Percentiles rank a stretch among this genome's conserved stretches.
Conservation (phyloP, 306 rosid species). For the Prunus mongolica region DNA sequence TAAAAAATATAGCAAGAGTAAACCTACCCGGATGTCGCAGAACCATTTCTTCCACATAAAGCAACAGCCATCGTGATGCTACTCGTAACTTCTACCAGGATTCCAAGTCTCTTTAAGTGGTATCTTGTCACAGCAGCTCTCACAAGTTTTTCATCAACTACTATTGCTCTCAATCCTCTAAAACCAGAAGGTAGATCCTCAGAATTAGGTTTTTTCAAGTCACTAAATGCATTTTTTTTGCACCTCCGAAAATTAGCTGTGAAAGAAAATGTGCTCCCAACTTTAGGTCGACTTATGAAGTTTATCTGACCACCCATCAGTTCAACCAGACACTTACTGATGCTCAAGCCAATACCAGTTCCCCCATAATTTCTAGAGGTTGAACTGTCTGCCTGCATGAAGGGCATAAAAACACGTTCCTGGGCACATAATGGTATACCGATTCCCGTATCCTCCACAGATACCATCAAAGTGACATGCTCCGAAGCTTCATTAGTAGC, state of each 20-base stretch:
- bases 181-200: conserved; percentile 83
- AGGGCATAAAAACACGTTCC: conserved; percentile 82
- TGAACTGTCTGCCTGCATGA: conserved; percentile 98
- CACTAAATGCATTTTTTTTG: conserved; percentile 45
- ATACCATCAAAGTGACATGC: conserved; percentile 68
- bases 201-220: conserved; percentile 54
- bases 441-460: conserved; percentile 93
- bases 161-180: conserved; percentile 75
- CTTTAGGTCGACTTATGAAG: conserved; percentile 67
- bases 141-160: conserved; percentile 86
- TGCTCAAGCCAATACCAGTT: conserved; percentile 97
- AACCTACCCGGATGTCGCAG: conserved; percentile 55
- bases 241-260: conserved; percentile 61
- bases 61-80: conserved; percentile 55
- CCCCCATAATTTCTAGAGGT: conserved; percentile 96
- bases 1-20: not conserved
- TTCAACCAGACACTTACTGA: conserved; percentile 92
- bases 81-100: conserved; percentile 56
- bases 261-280: conserved; percentile 94
- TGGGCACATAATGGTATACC: conserved; percentile 93
- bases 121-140: conserved; percentile 92
- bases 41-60: conserved; percentile 59
- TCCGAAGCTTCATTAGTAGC: conserved; percentile 46
- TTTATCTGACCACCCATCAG: conserved; percentile 89
- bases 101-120: conserved; percentile 93